Conservation (phyloP, 2,329 filamentous ascomycete genomes). For the Didymella sp. region DNA sequence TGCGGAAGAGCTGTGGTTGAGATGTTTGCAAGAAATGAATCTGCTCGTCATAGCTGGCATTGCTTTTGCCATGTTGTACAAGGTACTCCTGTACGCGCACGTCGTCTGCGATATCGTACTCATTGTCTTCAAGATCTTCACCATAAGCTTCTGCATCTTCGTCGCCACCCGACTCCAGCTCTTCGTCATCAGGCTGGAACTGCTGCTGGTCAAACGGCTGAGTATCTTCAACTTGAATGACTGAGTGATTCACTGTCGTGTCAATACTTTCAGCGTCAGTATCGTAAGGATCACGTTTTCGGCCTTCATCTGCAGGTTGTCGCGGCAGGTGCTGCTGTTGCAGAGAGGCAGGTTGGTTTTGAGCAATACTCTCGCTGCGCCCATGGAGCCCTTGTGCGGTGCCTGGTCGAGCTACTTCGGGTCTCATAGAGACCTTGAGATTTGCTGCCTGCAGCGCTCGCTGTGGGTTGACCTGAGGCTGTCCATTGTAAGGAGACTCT, state of each 20-base stretch:
- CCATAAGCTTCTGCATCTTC: constrained; percentile 23
- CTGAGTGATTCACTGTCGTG: constrained; percentile 39
- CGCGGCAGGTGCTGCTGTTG: constrained; percentile 28
- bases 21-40: constrained; percentile 8
- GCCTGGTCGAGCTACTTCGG: constrained; percentile 21
- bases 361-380: constrained; percentile 19
- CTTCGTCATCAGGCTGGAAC: constrained; percentile 17
- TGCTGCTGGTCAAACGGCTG: constrained; percentile 18
- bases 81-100: constrained; percentile 1
- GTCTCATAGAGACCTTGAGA: constrained; percentile 28
- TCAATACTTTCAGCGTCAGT: constrained; percentile 51
- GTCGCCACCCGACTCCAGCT: constrained; percentile 17
- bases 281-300: constrained; percentile 39
- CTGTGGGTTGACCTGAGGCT: constrained; percentile 13
- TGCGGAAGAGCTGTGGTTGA: constrained; percentile 8
- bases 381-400: constrained; percentile 7
- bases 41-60: constrained; percentile 11
- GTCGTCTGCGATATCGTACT: neutral
- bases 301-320: constrained; percentile 23
- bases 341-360: constrained; percentile 21
- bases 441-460: constrained; percentile 32
- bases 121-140: constrained; percentile 9
- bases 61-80: neutral
- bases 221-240: constrained; percentile 28
- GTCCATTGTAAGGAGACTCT: constrained; percentile 9